A percentile compares a stretch with the other conserved stretches of the same genome.
Evolutionary conservation across 2,329 filamentous ascomycete genomes (phyloP).

Genomic region (Paecilomyces sp.): DNA sequence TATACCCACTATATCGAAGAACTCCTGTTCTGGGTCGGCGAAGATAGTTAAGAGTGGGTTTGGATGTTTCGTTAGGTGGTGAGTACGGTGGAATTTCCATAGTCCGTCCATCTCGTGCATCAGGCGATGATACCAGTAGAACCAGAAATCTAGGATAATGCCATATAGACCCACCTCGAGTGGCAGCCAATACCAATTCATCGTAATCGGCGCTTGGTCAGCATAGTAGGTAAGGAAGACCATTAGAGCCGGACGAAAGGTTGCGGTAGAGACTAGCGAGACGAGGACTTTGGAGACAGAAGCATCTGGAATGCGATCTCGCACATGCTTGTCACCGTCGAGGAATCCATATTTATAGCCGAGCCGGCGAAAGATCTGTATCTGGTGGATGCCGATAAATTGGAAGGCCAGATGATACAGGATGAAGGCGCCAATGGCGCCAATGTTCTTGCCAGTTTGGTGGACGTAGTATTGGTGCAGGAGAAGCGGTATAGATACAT

Average conservation of each 20-base stretch:
- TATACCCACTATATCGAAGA: conserved; percentile 37
- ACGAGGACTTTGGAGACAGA: conserved; percentile 26
- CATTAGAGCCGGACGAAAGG: conserved; percentile 26
- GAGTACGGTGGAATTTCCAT: conserved; percentile 40
- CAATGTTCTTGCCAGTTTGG: conserved; percentile 24
- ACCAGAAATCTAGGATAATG: conserved; percentile 40
- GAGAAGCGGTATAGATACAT: conserved; percentile 29
- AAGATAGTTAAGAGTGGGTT: conserved; percentile 37
- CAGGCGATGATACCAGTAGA: conserved; percentile 37
- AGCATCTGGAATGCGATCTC: conserved; percentile 37
- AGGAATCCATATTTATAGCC: conserved; percentile 35
- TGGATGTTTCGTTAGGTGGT: conserved; percentile 41
- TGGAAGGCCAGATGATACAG: conserved; percentile 37
- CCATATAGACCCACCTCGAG: conserved; percentile 36
- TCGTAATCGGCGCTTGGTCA: conserved; percentile 14
- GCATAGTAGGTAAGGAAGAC: conserved; percentile 23
- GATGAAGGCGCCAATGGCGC: conserved; percentile 21
- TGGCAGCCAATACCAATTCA: conserved; percentile 29
- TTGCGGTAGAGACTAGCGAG: conserved; percentile 27
- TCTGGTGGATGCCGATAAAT: conserved; percentile 32
- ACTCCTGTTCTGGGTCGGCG: conserved; percentile 37
- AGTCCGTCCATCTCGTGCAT: conserved; percentile 36
- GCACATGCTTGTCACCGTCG: conserved; percentile 38
- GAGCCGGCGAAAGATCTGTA: conserved; percentile 30
- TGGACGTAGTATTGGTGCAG: conserved; percentile 29